Evolutionary conservation across 352 stramenopile species (phyloP).

Genomic region (Pythium pectinolyticum): DNA sequence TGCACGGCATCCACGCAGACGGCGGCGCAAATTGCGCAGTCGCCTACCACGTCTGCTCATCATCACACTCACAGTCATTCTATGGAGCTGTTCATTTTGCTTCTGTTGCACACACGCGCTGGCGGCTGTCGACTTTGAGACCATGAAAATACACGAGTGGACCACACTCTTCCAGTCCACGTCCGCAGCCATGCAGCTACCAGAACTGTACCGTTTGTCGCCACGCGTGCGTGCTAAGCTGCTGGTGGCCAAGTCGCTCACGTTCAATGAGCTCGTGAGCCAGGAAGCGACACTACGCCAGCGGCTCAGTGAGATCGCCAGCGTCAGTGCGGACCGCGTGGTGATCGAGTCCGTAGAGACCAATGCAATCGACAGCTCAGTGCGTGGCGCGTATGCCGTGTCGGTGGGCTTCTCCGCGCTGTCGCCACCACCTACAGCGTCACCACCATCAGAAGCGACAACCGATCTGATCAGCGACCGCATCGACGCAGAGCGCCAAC

Average conservation of each 20-base stretch:
- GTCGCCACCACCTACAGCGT: not conserved
- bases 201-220: conserved; percentile 23
- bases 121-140: not conserved
- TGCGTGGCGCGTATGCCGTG: conserved; percentile 20
- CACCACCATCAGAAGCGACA: not conserved
- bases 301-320: conserved; percentile 31
- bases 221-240: conserved; percentile 35
- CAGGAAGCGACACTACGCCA: conserved; percentile 29
- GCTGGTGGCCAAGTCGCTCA: conserved; percentile 25
- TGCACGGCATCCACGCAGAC: too few species aligned
- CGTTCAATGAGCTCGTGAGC: conserved; percentile 29
- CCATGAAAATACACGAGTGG: conserved; percentile 19
- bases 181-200: conserved; percentile 7
- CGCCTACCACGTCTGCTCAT: not conserved
- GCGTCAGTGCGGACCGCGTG: conserved; percentile 20
- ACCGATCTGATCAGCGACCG: not conserved
- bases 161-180: conserved; percentile 2
- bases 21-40: not conserved
- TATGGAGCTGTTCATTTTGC: not conserved
- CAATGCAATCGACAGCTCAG: conserved; percentile 11
- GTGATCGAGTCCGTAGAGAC: conserved; percentile 36
- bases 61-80: not conserved
- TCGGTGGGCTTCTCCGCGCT: conserved; percentile 33
- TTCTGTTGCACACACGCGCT: not conserved
- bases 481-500: conserved; percentile 29